A percentile compares a stretch with the other conserved stretches of the same genome.
Conservation (phyloP, 306 rosid species). For the Cucurbita moschata region DNA sequence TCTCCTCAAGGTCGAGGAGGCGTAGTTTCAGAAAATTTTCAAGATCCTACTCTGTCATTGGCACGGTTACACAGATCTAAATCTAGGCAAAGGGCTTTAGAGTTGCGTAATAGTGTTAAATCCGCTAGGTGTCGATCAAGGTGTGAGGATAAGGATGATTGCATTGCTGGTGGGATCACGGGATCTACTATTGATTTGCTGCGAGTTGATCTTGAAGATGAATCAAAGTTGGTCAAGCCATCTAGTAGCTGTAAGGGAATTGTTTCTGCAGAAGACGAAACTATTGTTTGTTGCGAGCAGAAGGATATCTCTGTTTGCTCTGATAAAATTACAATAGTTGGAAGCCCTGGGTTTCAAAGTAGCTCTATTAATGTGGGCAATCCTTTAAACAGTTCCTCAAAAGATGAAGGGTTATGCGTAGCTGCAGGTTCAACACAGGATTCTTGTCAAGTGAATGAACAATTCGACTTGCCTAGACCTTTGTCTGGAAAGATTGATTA, state of each 20-base stretch:
- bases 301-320: constrained; percentile 8
- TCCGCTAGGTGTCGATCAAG: constrained; percentile 14
- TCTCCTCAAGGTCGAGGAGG: constrained; percentile 18
- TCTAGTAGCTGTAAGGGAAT: constrained; percentile 15
- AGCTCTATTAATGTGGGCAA: constrained; percentile 18
- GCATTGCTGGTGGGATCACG: constrained; percentile 17
- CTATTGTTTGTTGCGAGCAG: constrained; percentile 14
- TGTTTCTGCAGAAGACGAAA: constrained; percentile 23
- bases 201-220: constrained; percentile 23
- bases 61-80: constrained; percentile 74
- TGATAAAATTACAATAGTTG: constrained; percentile 30
- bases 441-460: constrained; percentile 20
- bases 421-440: not conserved
- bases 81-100: constrained; percentile 75
- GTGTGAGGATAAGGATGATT: constrained; percentile 15
- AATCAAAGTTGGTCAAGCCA: constrained; percentile 21
- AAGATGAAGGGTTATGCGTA: constrained; percentile 12
- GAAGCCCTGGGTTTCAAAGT: constrained; percentile 19
- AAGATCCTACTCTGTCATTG: constrained; percentile 47
- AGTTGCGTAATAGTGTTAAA: constrained; percentile 53
- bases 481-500: constrained; percentile 24
- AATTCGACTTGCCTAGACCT: constrained; percentile 15
- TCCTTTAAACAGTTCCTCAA: constrained; percentile 10
- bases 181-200: constrained; percentile 24
- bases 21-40: constrained; percentile 17